phyloP scores from a whole-genome alignment of 768 basidiomycete species.

The Kwoniella bestiolae region DNA sequence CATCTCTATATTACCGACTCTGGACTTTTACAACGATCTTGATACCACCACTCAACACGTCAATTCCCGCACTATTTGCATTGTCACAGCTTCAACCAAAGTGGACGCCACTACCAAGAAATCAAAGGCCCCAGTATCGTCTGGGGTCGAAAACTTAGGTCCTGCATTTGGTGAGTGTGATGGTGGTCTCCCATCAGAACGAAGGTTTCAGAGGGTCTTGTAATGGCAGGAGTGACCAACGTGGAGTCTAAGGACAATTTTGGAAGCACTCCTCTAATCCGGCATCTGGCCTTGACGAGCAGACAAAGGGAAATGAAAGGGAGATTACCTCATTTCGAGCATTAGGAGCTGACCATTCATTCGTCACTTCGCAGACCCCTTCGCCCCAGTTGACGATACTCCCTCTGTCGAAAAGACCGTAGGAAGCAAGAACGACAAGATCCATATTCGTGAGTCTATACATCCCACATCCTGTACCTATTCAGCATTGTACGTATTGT shows the following conservation, averaged over 20 bases:
- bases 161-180: slow-evolving; percentile 46
- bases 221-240: no score
- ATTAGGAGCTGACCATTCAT: slow-evolving; percentile 7
- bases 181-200: no score
- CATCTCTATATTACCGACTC: no score
- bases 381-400: slow-evolving; percentile 37
- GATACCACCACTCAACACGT: no score
- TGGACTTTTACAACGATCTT: no score
- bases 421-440: slow-evolving; percentile 54
- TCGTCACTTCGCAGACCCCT: slow-evolving; percentile 18
- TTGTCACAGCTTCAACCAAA: slow-evolving; percentile 30
- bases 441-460: slow-evolving; percentile 59
- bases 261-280: no score
- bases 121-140: slow-evolving; percentile 40
- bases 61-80: neutral
- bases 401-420: slow-evolving; percentile 54
- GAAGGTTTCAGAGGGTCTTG: no score
- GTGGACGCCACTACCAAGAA: slow-evolving; percentile 52
- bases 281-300: neutral
- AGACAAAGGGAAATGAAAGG: neutral
- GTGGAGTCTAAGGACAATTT: no score
- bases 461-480: no score
- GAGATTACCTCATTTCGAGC: neutral
- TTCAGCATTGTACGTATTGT: no score
- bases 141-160: slow-evolving; percentile 50